These are phyloP conservation scores for Termitomyces sp. DNA, from an alignment of 768 basidiomycete species.

Conservation along the genomic window DNA sequence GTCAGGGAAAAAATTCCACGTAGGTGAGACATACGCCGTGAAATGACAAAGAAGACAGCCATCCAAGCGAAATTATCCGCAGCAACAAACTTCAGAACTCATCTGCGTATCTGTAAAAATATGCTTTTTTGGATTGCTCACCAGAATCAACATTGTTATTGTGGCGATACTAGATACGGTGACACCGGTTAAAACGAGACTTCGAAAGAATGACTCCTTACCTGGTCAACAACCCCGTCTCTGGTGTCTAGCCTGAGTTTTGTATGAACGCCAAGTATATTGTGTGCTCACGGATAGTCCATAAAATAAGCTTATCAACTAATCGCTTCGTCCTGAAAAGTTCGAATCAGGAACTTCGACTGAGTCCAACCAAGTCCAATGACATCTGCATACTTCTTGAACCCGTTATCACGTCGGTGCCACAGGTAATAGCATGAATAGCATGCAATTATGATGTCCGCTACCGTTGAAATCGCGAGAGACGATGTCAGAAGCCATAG, in stretches of 20 bases:
- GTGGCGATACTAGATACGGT: slow-evolving; percentile 1
- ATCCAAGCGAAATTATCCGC: slow-evolving; percentile 6
- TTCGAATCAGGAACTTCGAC: background rate
- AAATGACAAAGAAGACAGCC: slow-evolving; percentile 10
- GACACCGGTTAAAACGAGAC: background rate
- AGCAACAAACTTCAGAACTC: background rate
- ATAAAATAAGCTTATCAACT: slow-evolving; percentile 10
- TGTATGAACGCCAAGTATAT: background rate
- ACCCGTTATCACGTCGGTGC: background rate
- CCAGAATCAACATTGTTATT: slow-evolving; percentile 5
- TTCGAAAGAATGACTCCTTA: background rate
- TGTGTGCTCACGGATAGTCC: slow-evolving; percentile 8
- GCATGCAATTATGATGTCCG: slow-evolving; percentile 8
- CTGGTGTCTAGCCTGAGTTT: background rate
- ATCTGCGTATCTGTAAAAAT: background rate
- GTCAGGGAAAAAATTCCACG: background rate
- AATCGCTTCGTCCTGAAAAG: slow-evolving; percentile 4
- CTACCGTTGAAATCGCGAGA: slow-evolving; percentile 5
- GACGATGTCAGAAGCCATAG: slow-evolving; percentile 6
- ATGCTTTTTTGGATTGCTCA: background rate
- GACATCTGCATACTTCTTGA: background rate
- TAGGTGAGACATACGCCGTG: slow-evolving; percentile 2
- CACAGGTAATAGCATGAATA: slow-evolving; percentile 6
- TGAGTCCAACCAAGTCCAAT: background rate
- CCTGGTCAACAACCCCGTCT: slow-evolving; percentile 11